Evolutionary conservation across 1,139 yeast species (phyloP), one percentile per base, ranked within the genome.

Genomic region (Spathaspora jeffriesii): DNA sequence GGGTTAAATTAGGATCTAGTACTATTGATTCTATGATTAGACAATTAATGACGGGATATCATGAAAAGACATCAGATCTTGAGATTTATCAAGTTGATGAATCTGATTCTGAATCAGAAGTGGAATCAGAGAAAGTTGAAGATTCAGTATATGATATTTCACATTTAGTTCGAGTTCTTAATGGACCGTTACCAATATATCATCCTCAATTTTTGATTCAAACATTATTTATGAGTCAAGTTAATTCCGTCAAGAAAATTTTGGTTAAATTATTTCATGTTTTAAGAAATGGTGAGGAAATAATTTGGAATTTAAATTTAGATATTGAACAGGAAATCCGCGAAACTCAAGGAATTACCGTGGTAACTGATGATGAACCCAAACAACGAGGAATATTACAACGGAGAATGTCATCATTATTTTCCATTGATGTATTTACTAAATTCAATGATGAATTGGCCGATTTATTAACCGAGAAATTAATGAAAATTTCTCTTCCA

Each of bases 171-270:
- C 71, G 89, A 15, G 84, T 90, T 1, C 68, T 93, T 46, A 91
- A 91, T 66, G 97, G 97, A 25, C 95, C 96, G 0, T 65, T 93
- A 31, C 97, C 98, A 0, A 69, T 91, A 1, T 93, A 88, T 58
- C 98, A 93, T 60, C 99, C 99, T 0, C 97, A 91, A 63, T 78
- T 90, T 50, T 68, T 93, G 39, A 85, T 91, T 44, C 97, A 92
- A 61, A 72, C 86, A 4, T 64, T 92, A 15, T 85, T 86, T 58
- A 79, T 82, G 57, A 85, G 84, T 31, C 84, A 86, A 55, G 55
- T 78, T 10, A 67, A 69, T 5, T 61, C 84, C 4, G 95, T 84
- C 1, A 77, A 82, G 51, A 77, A 73, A 36, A 74, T 92, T 1
- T 59, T 92, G 22, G 68, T 79, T 5, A 67, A 72, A 15, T 67